A percentile compares a stretch with the other conserved stretches of the same genome.
Evolutionary conservation across 768 basidiomycete species (phyloP).

Genomic region (Collybiopsis confluens): DNA sequence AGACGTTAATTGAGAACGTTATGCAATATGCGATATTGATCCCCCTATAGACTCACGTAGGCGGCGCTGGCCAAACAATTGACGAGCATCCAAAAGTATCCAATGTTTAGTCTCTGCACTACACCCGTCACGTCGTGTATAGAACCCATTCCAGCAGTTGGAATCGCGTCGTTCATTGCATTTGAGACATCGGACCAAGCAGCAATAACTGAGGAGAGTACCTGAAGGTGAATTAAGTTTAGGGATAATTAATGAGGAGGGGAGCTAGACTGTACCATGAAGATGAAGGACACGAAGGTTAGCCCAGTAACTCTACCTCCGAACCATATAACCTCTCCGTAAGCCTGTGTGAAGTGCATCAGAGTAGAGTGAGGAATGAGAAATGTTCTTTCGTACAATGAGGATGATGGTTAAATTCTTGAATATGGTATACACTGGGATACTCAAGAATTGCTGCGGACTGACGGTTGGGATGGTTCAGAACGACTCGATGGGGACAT

Average conservation of each 20-base stretch:
- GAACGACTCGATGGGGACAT: slow-evolving; percentile 27
- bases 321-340: slow-evolving; percentile 98
- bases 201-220: slow-evolving; percentile 92
- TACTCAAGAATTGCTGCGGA: slow-evolving; percentile 87
- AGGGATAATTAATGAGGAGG: not conserved
- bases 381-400: slow-evolving; percentile 55
- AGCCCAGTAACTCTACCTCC: slow-evolving; percentile 83
- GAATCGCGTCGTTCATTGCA: slow-evolving; percentile 32
- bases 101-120: slow-evolving; percentile 58
- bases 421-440: slow-evolving; percentile 98
- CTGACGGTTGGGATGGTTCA: not conserved
- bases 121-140: slow-evolving; percentile 40
- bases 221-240: slow-evolving; percentile 35
- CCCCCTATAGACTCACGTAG: slow-evolving; percentile 56
- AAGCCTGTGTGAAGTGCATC: slow-evolving; percentile 56
- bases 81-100: slow-evolving; percentile 94
- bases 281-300: slow-evolving; percentile 82
- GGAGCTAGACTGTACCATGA: slow-evolving; percentile 64
- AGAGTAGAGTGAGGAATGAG: slow-evolving; percentile 2
- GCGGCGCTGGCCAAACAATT: slow-evolving; percentile 90
- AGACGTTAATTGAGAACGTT: not conserved
- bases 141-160: slow-evolving; percentile 28
- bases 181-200: slow-evolving; percentile 86
- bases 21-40: not conserved
- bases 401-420: slow-evolving; percentile 99